Base-by-base conservation (phyloP, 495 filamentous ascomycete species). In the Terfezia claveryi region DNA sequence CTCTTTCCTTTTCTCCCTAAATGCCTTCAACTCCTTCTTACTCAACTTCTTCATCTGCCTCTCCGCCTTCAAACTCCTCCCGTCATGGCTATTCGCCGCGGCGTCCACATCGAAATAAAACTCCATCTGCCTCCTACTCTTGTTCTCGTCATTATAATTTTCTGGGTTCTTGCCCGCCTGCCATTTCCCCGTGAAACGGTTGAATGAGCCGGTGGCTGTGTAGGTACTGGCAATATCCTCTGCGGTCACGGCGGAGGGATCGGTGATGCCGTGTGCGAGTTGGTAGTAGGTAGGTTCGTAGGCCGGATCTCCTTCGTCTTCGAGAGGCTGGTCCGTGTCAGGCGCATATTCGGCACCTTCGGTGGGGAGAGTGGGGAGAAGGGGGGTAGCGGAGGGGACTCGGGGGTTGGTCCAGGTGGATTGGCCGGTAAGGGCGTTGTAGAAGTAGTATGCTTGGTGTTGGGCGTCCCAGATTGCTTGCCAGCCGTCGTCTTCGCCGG, bases 61-160 rank as follows among this genome's bases (percentile, higher is more conserved):
- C 70, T 98, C 91, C 8, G 85, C 91, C 68, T 89, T 92, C 52
- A 98, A 69, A 64, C 87, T 94, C 55, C 84, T 77, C 8, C 91
- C 91, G 62, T 94, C 83, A 60, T 98, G 91, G 58, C 76, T 79
- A 64, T 95, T 95, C 1, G 92, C 92, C 20, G 88, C 89, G 10
- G 87, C 85, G 70, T 96, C 91, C n/a, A 96, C 91, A 63, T 96
- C 92, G 64, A 94, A 98, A 69, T 80, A 98, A 10, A 88, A 85
- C 64, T 81, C 81, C 84, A 96, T 84, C 72, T 96, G 91, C 50
- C 92, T 74, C 55, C 72, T 75, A 46, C 78, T 79, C 73, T 94
- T 94, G 59, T 85, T 85, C 67, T 91, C 87, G 63, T 95, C 91
- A 60, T 81, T 85, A 72, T 85, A 80, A 12, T 76, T 76, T 52